Conservation (phyloP, 208 protist species). For the Trichomonas gallinae region DNA sequence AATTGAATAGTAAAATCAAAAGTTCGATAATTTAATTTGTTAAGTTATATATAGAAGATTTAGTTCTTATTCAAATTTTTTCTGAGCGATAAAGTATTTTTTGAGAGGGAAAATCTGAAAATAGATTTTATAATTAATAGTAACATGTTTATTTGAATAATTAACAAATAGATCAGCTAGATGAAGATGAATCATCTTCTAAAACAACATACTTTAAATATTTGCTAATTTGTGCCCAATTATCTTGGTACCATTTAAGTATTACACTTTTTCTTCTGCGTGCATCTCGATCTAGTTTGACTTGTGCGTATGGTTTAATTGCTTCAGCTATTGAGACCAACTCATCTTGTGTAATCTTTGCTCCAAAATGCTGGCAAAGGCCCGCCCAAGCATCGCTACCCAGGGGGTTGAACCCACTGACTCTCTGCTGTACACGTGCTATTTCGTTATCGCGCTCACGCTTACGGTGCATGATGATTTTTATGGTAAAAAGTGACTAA, state of each 20-base stretch:
- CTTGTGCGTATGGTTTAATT: background rate
- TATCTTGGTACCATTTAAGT: background rate
- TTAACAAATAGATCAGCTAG: background rate
- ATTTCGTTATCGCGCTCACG: background rate
- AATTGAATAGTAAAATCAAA: too few species aligned
- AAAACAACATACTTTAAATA: background rate
- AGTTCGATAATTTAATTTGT: too few species aligned
- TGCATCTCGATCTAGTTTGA: background rate
- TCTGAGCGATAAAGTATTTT: too few species aligned
- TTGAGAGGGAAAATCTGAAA: too few species aligned
- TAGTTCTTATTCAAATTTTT: too few species aligned
- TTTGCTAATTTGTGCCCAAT: background rate
- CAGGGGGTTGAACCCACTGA: background rate
- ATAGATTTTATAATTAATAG: too few species aligned
- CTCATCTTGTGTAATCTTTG: background rate
- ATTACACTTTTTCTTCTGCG: background rate
- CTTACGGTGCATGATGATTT: background rate
- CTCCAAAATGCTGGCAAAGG: background rate
- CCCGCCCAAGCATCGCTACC: background rate
- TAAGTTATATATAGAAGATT: too few species aligned
- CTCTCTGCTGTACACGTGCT: background rate
- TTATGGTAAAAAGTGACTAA: background rate
- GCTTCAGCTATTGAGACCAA: background rate
- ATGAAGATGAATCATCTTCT: background rate
- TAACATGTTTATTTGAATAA: background rate